phyloP scores from a whole-genome alignment of 805 yeast species.

The Zygosaccharomyces bisporus region DNA sequence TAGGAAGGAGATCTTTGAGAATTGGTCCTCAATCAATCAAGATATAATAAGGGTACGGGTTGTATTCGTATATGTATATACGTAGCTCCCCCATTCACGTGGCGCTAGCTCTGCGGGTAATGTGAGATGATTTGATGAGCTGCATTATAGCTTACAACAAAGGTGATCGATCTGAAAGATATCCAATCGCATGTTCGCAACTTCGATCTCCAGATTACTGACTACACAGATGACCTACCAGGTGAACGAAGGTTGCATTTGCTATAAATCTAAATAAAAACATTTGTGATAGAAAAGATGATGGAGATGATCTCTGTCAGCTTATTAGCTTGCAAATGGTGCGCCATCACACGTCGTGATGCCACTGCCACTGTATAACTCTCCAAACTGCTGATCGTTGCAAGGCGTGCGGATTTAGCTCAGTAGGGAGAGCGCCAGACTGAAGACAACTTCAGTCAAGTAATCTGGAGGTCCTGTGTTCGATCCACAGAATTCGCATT shows the following conservation, averaged over 20 bases:
- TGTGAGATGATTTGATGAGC: background rate
- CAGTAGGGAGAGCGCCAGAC: slow-evolving; percentile 47
- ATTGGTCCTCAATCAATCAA: background rate
- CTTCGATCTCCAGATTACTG: no score
- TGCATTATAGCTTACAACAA: background rate
- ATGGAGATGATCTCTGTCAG: no score
- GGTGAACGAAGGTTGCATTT: no score
- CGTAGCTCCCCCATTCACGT: background rate
- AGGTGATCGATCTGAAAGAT: background rate
- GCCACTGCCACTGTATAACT: no score
- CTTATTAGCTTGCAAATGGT: no score
- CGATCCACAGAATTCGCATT: slow-evolving; percentile 75
- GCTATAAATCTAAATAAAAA: no score
- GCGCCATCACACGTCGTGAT: no score
- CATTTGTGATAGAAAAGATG: no score
- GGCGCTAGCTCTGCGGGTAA: background rate
- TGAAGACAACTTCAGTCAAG: slow-evolving; percentile 36
- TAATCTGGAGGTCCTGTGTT: slow-evolving; percentile 77
- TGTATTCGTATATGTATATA: background rate
- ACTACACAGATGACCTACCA: no score
- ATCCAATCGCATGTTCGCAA: no score
- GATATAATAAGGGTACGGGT: background rate
- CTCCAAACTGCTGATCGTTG: no score
- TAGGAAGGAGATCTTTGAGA: background rate
- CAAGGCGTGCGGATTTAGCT: slow-evolving; percentile 41